Conservation (phyloP, 2,329 filamentous ascomycete species). For the Colletotrichum siamense region DNA sequence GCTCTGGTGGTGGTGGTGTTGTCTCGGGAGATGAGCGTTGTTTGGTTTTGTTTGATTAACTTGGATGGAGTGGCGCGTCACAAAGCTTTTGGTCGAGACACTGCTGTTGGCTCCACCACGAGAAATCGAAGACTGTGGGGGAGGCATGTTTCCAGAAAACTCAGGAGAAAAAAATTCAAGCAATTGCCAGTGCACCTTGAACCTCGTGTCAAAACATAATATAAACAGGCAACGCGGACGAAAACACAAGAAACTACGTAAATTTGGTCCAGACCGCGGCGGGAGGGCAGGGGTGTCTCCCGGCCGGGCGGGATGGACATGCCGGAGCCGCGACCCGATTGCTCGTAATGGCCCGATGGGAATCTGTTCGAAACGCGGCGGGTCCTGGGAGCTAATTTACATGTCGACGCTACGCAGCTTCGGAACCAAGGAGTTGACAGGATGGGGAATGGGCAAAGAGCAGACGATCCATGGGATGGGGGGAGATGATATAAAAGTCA, state of each 20-base stretch:
- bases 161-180: not conserved
- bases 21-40: not conserved
- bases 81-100: not conserved
- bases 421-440: not conserved
- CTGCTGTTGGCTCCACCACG: not conserved
- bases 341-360: not conserved
- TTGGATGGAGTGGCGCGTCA: not conserved
- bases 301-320: not conserved
- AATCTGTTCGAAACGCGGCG: conserved; percentile 15
- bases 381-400: conserved; percentile 7
- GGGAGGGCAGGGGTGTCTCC: not conserved
- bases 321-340: not conserved
- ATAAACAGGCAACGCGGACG: not conserved
- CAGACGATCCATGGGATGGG: not conserved
- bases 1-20: not conserved
- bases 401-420: not conserved
- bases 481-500: not conserved
- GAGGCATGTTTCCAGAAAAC: not conserved
- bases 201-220: not conserved
- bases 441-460: not conserved
- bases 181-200: not conserved
- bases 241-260: not conserved
- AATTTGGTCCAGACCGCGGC: not conserved
- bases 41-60: not conserved
- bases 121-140: not conserved